Base-by-base conservation (phyloP, 2,329 filamentous ascomycete genomes). In the Aureobasidium sp. region DNA sequence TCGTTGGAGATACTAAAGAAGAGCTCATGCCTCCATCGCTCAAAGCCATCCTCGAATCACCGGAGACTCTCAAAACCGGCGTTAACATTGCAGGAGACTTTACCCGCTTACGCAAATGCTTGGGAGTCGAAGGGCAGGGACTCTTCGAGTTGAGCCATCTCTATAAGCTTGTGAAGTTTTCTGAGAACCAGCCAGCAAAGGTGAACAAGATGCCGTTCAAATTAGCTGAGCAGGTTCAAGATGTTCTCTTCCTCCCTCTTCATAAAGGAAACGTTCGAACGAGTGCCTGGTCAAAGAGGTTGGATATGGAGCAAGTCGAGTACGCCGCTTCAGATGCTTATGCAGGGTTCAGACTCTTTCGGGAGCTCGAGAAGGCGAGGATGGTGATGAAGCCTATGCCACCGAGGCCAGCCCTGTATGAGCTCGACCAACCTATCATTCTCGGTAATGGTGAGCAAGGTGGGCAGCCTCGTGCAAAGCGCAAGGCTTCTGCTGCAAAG, bases 291-390 rank as follows among this genome's bases (percentile, higher is more conserved):
- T 84, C 84, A 32, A 75, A 78, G 63, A 69, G 77, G 0, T 75
- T 97, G 37, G 79, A 76, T 21, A 76, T 81, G 65, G 72, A 82
- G 10, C 92, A 97, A 70, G 82, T 90, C 21, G 73, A 82, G 80
- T 93, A 81, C 78, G 88, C 90, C 10, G 91, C 90, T 13, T 86
- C 89, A 0, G 91, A 96, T 72, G 88, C 90, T 0, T 97, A 96
- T 70, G 91, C 89, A 63, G 84, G 86, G 47, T 74, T 88, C 11
- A 87, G 90, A 61, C 77, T 97, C 1, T 96, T 85, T 69, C 79
- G 90, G 63, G 80, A 82, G 1, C 77, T 96, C 48, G 87, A 97
- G 62, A 75, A 82, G 54, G 83, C 88, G 67, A 81, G 92, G 16
- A 78, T 83, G 66, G 76, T 78, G 7, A 77, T 96, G 64, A 74